phyloP scores from a whole-genome alignment of 768 basidiomycete species.

The Suillus placidus region DNA sequence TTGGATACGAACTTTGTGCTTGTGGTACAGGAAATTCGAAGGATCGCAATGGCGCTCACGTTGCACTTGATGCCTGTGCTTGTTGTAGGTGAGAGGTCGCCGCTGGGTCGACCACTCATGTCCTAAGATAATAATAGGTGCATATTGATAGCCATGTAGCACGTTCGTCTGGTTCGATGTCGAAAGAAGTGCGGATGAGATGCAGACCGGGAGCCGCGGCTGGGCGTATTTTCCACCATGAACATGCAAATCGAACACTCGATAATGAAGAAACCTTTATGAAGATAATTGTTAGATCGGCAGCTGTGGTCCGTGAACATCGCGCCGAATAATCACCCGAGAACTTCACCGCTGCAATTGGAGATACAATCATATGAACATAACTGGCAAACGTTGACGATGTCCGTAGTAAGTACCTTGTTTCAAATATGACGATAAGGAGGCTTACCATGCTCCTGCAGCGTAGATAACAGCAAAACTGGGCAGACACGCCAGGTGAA shows the following conservation, averaged over 20 bases:
- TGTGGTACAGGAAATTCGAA: neutral
- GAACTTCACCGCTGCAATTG: neutral
- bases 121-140: neutral
- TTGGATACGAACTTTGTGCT: neutral
- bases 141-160: neutral
- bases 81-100: neutral
- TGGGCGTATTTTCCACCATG: neutral
- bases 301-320: neutral
- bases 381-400: neutral
- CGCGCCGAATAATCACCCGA: neutral
- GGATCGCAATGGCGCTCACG: neutral
- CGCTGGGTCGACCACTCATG: neutral
- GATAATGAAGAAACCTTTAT: neutral
- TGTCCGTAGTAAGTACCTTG: no score
- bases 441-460: neutral
- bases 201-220: neutral
- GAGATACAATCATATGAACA: neutral
- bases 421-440: no score
- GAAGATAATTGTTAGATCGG: neutral
- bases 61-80: neutral
- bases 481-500: neutral
- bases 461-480: neutral
- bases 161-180: neutral
- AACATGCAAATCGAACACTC: neutral
- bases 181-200: neutral